Evolutionary conservation across 164 flowering plant genomes (phyloP).

Genomic region (Magnolia changhungtana): DNA sequence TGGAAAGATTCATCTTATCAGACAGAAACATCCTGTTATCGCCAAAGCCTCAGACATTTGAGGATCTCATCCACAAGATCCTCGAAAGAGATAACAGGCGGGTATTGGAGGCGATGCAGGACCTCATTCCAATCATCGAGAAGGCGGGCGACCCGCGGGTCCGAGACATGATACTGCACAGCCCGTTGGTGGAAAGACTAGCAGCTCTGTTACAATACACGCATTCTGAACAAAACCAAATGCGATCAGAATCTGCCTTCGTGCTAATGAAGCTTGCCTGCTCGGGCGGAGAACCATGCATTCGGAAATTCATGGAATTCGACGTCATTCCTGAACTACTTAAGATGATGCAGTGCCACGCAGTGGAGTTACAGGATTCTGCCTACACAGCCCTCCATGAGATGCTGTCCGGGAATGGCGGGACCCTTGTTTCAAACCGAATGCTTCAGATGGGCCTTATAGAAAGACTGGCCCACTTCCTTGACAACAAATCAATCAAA

Average conservation of each 20-base stretch:
- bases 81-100: constrained; percentile 24
- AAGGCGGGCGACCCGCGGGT: constrained; percentile 33
- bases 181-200: constrained; percentile 36
- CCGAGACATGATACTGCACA: constrained; percentile 36
- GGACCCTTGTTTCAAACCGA: constrained; percentile 25
- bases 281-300: constrained; percentile 44
- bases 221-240: constrained; percentile 21
- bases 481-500: constrained; percentile 36
- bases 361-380: constrained; percentile 39
- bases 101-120: constrained; percentile 42
- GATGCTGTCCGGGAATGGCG: constrained; percentile 40
- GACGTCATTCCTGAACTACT: constrained; percentile 36
- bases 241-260: constrained; percentile 38
- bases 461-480: constrained; percentile 29
- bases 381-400: constrained; percentile 45
- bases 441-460: constrained; percentile 30
- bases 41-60: constrained; percentile 35
- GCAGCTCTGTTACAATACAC: constrained; percentile 26
- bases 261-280: constrained; percentile 41
- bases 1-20: constrained; percentile 32
- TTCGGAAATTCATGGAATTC: constrained; percentile 31
- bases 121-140: constrained; percentile 40
- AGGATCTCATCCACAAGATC: constrained; percentile 33
- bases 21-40: constrained; percentile 22
- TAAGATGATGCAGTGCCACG: constrained; percentile 43